These are phyloP conservation scores for Vinca major DNA, from an alignment of 305 asterid genomes.

Conservation along the genomic window DNA sequence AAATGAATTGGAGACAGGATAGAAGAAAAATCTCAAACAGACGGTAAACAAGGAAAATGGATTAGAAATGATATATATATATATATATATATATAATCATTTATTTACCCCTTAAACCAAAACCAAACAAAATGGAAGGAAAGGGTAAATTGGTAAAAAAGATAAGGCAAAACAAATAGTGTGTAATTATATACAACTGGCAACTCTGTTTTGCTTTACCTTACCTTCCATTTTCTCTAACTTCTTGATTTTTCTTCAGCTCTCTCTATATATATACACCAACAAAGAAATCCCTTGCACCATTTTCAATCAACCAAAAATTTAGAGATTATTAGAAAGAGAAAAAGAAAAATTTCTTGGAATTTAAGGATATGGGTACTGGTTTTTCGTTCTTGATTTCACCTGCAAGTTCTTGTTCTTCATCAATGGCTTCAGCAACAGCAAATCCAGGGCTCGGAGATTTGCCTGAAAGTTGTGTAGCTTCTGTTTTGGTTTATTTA, in stretches of 20 bases:
- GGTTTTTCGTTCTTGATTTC: conserved; percentile 34
- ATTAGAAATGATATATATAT: no score
- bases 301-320: neutral
- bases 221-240: neutral
- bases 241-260: neutral
- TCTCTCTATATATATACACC: conserved; percentile 6
- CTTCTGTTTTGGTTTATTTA: conserved; percentile 52
- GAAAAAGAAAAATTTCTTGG: neutral
- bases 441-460: conserved; percentile 50
- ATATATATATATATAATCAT: no score
- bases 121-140: no score
- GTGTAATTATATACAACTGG: conserved; percentile 7
- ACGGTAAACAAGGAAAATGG: no score
- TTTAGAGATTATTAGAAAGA: no score
- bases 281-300: no score
- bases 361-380: conserved; percentile 40
- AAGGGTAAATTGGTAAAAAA: no score
- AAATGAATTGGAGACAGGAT: no score
- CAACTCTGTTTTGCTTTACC: conserved; percentile 4
- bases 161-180: no score
- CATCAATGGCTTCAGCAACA: conserved; percentile 15
- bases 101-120: no score
- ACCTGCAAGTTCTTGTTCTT: conserved; percentile 2
- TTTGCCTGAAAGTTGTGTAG: conserved; percentile 80
- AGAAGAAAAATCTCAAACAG: no score